Conservation (phyloP, 495 filamentous ascomycete genomes). For the Podospora sp. region DNA sequence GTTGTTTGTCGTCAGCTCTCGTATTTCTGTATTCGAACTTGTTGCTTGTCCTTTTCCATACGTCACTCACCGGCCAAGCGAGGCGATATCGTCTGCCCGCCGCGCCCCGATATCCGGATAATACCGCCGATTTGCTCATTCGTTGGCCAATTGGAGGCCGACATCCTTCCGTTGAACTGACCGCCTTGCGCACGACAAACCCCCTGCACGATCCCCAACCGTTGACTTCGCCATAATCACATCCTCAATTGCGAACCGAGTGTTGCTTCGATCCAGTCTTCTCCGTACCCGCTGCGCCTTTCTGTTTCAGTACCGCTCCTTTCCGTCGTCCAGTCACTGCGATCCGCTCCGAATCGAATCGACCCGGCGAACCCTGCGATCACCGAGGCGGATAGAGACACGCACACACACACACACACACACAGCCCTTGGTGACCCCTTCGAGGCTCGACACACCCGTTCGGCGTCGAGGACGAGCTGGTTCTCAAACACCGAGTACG, state of each 20-base stretch:
- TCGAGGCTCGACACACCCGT: neutral
- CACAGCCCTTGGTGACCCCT: neutral
- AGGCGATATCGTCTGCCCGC: neutral
- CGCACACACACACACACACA: no score
- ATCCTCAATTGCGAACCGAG: neutral
- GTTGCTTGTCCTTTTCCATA: neutral
- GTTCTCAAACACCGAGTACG: neutral
- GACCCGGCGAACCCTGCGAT: neutral
- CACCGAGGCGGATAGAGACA: neutral
- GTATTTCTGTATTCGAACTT: neutral
- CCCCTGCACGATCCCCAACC: constrained; percentile 4
- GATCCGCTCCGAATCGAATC: neutral
- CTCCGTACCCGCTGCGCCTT: neutral
- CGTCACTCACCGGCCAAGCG: neutral
- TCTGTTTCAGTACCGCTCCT: neutral
- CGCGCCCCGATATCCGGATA: neutral
- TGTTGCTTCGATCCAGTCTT: neutral
- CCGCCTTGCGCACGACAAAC: constrained; percentile 13
- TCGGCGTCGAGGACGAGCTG: neutral
- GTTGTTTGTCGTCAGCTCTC: neutral
- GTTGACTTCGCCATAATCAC: neutral
- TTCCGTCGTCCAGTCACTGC: neutral
- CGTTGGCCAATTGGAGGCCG: constrained; percentile 12
- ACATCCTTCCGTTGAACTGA: constrained; percentile 5
- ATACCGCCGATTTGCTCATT: neutral